phyloP scores from a whole-genome alignment of 2,329 filamentous ascomycete genomes.

The Teratosphaeria pseudoeucalypti region DNA sequence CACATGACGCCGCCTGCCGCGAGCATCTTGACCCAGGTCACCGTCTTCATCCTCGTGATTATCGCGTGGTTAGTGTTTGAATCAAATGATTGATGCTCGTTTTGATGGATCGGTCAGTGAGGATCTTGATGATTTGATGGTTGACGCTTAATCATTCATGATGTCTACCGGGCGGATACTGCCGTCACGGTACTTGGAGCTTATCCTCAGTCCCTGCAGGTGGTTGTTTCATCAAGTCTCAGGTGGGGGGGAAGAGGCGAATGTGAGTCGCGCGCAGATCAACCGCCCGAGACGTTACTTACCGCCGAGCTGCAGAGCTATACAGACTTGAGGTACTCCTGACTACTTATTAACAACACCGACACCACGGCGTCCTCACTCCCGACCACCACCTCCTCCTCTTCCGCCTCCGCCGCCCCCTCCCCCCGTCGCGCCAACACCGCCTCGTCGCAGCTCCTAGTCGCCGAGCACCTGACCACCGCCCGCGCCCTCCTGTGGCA shows the following conservation, averaged over 20 bases:
- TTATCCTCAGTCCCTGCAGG: background rate
- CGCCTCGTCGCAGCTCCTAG: constrained; percentile 6
- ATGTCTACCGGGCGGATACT: background rate
- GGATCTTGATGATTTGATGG: no score
- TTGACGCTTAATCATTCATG: background rate
- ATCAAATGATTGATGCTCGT: no score
- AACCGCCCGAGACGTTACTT: background rate
- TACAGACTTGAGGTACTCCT: no score
- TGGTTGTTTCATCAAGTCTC: background rate
- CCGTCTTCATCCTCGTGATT: constrained; percentile 33
- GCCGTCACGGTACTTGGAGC: no score
- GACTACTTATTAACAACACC: no score
- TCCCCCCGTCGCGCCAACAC: constrained; percentile 1
- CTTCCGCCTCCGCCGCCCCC: background rate
- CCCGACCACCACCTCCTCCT: background rate
- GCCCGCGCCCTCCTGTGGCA: constrained; percentile 42
- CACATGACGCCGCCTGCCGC: constrained; percentile 55
- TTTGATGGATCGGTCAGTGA: no score
- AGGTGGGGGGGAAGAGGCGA: background rate
- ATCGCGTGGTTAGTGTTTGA: no score
- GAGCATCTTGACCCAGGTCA: constrained; percentile 57
- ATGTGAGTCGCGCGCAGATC: background rate
- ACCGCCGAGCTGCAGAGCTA: background rate
- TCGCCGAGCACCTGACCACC: constrained; percentile 38
- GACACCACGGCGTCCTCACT: constrained; percentile 2